Evolutionary conservation across 495 filamentous ascomycete species (phyloP), one percentile per base, ranked within the genome.

Genomic region (Cetradonia linearis): DNA sequence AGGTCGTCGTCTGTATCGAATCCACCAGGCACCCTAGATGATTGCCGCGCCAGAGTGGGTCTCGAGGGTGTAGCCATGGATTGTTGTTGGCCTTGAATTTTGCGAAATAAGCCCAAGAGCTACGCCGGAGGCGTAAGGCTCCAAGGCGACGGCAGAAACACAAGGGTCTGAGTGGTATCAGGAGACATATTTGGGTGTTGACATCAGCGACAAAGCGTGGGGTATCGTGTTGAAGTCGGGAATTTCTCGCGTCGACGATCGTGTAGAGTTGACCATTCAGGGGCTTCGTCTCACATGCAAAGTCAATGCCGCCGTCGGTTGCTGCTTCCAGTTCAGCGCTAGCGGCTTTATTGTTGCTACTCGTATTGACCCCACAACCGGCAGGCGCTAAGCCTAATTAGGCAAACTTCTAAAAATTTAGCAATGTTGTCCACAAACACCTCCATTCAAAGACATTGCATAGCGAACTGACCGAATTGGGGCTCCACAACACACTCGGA

Each of bases 1-100:
- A 70, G 62, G 7, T 73, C 70, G 33, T 71, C 65, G 49, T 72
- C 72, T 3, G 68, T 71, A 28, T 72, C 70, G 59, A 72, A 72
- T 59, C 64, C 65, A 55, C 67, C 69, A 57, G 73, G 66, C 34
- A 70, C 66, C 52, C 64, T 67, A 34, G 74, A 72, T 33, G 61
- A 23, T 44, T 62, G 55, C 14, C 66, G 67, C 27, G 55, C 54
- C 34, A 59, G 40, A 37, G 62, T 44, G 25, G 68, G 68, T 33
- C 66, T 63, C 10, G 48, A 47, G 25, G 63, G 52, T 38, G 59
- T 57, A 42, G 63, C 53, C 65, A 67, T 67, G 23, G 42, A 57
- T 16, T 38, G 25, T 44, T 16, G 20, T 40, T 38, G 31, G 50
- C 20, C n/a, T 31, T 36, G 31, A n/a, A 1, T 8, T 25, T 4